These are phyloP conservation scores for Colletotrichum paranaense DNA, from an alignment of 2,329 filamentous ascomycete species.

Conservation along the genomic window DNA sequence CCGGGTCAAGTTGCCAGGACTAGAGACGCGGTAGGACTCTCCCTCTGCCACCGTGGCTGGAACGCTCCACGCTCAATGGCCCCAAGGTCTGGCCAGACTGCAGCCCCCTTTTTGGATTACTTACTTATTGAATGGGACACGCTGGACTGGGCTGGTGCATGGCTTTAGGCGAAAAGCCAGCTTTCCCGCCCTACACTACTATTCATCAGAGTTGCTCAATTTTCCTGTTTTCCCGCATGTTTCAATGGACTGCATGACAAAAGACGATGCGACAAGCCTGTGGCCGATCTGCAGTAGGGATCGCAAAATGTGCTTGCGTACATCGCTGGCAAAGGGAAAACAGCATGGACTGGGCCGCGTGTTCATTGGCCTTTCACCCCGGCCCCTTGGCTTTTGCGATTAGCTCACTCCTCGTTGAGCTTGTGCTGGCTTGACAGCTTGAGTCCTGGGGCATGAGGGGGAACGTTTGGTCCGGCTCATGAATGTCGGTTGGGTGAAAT, in stretches of 20 bases:
- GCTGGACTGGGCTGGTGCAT: neutral
- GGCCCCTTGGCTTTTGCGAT: conserved; percentile 13
- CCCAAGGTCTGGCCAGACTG: neutral
- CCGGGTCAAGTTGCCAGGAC: neutral
- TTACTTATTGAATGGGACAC: neutral
- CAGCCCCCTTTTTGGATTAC: neutral
- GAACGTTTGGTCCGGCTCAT: conserved; percentile 15
- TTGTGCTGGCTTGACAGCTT: conserved; percentile 7
- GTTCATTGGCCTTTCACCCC: neutral
- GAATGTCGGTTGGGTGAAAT: neutral
- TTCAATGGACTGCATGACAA: conserved; percentile 14
- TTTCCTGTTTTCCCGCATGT: conserved; percentile 26
- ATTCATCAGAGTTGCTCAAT: neutral
- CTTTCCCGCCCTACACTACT: conserved; percentile 13
- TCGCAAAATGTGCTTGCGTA: conserved; percentile 31
- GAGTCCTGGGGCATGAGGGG: neutral
- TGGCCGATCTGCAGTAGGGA: conserved; percentile 30
- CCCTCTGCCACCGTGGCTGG: conserved; percentile 8
- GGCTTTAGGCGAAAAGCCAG: neutral
- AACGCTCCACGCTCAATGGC: neutral
- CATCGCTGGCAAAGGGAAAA: conserved; percentile 20
- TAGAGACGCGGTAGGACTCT: neutral
- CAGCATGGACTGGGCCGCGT: conserved; percentile 6
- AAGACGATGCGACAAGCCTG: conserved; percentile 22
- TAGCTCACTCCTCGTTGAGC: neutral